Evolutionary conservation across 169 alveolate species (phyloP).

Genomic region (Amoebophrya sp.): DNA sequence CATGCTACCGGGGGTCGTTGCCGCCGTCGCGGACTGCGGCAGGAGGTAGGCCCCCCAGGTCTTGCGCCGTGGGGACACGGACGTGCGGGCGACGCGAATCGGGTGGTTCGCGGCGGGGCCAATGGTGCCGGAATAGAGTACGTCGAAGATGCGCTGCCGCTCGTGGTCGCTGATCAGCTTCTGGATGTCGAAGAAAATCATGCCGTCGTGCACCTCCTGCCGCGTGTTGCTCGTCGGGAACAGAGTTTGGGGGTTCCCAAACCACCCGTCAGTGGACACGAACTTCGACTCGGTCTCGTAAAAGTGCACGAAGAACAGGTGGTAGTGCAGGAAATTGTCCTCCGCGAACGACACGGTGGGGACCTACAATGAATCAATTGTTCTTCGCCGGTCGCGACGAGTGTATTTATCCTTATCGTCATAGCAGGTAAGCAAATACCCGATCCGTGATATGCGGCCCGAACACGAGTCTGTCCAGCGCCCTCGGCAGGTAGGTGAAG

Average conservation of each 20-base stretch:
- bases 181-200: not conserved
- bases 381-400: no score
- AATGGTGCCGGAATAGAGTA: not conserved
- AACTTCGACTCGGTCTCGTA: not conserved
- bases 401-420: no score
- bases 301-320: not conserved
- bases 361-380: no score
- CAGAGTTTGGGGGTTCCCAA: not conserved
- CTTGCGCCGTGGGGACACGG: not conserved
- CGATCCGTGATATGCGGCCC: not conserved
- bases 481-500: not conserved
- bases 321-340: not conserved
- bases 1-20: no score
- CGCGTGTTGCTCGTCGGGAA: no score
- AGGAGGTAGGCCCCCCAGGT: not conserved
- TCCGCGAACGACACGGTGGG: not conserved
- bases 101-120: slow-evolving; percentile 6
- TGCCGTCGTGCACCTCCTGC: no score
- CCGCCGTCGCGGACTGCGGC: no score
- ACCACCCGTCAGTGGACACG: not conserved
- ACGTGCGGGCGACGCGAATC: not conserved
- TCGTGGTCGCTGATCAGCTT: not conserved
- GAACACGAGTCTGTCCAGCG: not conserved
- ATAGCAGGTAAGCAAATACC: no score
- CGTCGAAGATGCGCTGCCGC: not conserved